Evolutionary conservation across 192 early-diverging fungal species (phyloP).

Genomic region (Backusella liffmaniae): DNA sequence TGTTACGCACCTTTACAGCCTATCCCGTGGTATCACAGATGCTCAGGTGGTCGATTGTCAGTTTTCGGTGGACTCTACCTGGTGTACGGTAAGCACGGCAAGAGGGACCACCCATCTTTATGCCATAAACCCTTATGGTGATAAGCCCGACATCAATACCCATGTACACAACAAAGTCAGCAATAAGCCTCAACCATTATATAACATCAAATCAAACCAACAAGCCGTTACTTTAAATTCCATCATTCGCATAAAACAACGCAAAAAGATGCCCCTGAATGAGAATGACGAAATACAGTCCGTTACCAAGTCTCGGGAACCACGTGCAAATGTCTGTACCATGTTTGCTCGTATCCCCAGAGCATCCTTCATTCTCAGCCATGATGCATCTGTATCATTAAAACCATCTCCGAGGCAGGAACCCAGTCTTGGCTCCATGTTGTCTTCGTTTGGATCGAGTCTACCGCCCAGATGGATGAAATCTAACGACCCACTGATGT

Average conservation of each 20-base stretch:
- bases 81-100: conserved; percentile 71
- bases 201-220: conserved; percentile 16
- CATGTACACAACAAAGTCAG: conserved; percentile 47
- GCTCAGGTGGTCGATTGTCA: conserved; percentile 67
- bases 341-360: conserved; percentile 19
- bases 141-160: conserved; percentile 47
- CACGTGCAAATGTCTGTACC: conserved; percentile 24
- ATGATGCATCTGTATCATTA: background rate
- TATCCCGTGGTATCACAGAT: conserved; percentile 75
- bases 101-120: conserved; percentile 77
- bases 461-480: conserved; percentile 15
- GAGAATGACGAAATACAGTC: background rate
- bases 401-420: background rate
- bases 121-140: conserved; percentile 61
- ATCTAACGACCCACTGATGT: conserved; percentile 27
- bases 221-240: conserved; percentile 10
- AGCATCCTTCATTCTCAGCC: background rate
- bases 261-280: conserved; percentile 25
- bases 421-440: conserved; percentile 22
- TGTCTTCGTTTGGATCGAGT: conserved; percentile 17
- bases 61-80: conserved; percentile 69
- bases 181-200: conserved; percentile 30
- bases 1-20: conserved; percentile 59
- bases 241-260: conserved; percentile 38
- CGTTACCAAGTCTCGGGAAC: background rate